These are phyloP conservation scores for Penicillium expansum DNA, from an alignment of 2,329 filamentous ascomycete species.

Conservation along the genomic window DNA sequence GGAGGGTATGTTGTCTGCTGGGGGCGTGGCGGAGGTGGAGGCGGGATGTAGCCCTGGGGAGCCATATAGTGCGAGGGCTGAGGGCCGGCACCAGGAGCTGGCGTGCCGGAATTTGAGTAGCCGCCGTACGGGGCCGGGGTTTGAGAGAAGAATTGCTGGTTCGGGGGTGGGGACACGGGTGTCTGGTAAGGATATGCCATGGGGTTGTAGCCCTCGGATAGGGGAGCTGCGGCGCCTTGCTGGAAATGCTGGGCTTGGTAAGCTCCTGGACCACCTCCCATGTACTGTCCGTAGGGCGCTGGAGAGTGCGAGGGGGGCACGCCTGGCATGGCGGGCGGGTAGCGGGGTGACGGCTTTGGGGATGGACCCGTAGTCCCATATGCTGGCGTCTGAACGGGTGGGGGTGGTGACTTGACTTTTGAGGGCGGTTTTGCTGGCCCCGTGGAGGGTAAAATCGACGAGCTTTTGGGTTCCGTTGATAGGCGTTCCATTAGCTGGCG, in stretches of 20 bases:
- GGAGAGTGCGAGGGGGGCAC: constrained; percentile 36
- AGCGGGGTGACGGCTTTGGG: constrained; percentile 39
- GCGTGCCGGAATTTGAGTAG: constrained; percentile 36
- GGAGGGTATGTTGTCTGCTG: constrained; percentile 48
- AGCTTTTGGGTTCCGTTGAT: constrained; percentile 65
- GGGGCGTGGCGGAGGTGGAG: constrained; percentile 64
- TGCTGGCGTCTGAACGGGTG: constrained; percentile 32
- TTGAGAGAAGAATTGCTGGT: constrained; percentile 39
- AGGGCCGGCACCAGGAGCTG: constrained; percentile 25
- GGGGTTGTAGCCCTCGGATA: constrained; percentile 50
- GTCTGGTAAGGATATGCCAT: constrained; percentile 49
- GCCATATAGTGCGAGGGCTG: constrained; percentile 46
- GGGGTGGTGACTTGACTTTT: constrained; percentile 43
- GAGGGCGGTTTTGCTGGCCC: constrained; percentile 47
- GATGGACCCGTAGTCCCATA: constrained; percentile 41
- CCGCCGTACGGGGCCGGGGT: constrained; percentile 35
- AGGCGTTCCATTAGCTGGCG: constrained; percentile 92
- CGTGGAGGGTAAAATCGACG: constrained; percentile 33
- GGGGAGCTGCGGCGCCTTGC: constrained; percentile 42
- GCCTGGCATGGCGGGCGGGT: constrained; percentile 29
- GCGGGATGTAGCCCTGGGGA: constrained; percentile 64
- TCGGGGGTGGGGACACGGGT: constrained; percentile 44
- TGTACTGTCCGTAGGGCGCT: constrained; percentile 38
- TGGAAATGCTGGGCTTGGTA: constrained; percentile 38
- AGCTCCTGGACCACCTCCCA: constrained; percentile 22